A percentile compares a stretch with the other conserved stretches of the same genome.
Evolutionary conservation across 352 stramenopile genomes (phyloP).

Genomic region (Aphanomyces astaci): DNA sequence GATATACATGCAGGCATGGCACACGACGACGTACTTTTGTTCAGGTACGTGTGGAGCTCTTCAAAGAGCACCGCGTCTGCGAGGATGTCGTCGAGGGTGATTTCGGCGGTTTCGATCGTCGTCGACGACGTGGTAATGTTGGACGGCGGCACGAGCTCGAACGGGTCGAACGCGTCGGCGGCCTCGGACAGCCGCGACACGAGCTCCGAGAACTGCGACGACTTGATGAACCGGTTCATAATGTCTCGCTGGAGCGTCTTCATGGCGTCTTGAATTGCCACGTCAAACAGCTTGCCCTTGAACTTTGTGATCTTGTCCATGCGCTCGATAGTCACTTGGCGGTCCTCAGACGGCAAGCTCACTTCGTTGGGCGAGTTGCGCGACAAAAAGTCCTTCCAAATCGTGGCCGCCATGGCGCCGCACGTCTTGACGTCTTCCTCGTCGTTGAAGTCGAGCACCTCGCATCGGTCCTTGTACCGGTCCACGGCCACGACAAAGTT

Average conservation of each 20-base stretch:
- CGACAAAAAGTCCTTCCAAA: conserved; percentile 76
- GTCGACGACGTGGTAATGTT: conserved; percentile 51
- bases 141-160: conserved; percentile 52
- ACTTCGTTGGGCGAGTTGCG: conserved; percentile 80
- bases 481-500: conserved; percentile 85
- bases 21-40: conserved; percentile 74
- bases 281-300: conserved; percentile 71
- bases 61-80: conserved; percentile 71
- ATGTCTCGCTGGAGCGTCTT: conserved; percentile 80
- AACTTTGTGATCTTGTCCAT: conserved; percentile 77
- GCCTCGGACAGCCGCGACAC: conserved; percentile 57
- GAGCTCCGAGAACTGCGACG: conserved; percentile 71
- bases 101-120: conserved; percentile 36
- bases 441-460: conserved; percentile 68
- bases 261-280: conserved; percentile 72
- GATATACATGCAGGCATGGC: too few species aligned
- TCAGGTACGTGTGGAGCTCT: conserved; percentile 80
- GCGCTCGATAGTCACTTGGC: conserved; percentile 66
- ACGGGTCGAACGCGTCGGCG: conserved; percentile 56
- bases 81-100: conserved; percentile 74
- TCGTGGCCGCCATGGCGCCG: conserved; percentile 77
- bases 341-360: conserved; percentile 68
- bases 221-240: conserved; percentile 71
- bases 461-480: conserved; percentile 79
- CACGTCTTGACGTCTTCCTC: conserved; percentile 67